Evolutionary conservation across 2,329 filamentous ascomycete species (phyloP), one percentile per base, ranked within the genome.

Genomic region (Colletotrichum zoysiae): DNA sequence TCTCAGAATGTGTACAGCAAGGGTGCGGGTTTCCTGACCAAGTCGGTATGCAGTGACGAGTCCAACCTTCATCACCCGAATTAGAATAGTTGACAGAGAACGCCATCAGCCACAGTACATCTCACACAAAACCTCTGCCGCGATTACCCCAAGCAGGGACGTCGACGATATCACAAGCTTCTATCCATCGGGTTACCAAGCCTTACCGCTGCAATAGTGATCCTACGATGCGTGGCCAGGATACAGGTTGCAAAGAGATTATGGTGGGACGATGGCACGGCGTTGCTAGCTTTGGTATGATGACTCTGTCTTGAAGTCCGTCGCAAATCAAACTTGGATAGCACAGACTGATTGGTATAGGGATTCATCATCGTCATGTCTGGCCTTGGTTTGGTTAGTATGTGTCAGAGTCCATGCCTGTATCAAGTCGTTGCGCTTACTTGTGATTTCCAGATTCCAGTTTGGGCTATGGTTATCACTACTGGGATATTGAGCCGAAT

Each of bases 381-480:
- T 1, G 64, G 23, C 2, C 35, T 58, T 0, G 71, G 67, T 1
- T 42, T 65, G 8, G 58, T 55, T 18, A 70, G 70, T 74, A 50
- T 20, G 65, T 12, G 30, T 33, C 48, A 5, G 3, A 5, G 2
- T 42, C 8, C 20, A 16, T 38, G 7, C 5, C 9, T 33, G 12
- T 8, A 14, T 5, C 23, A 26, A 3, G 48, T 0, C 38, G 1
- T 0, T 30, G 2, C 5, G 20, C 7, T 5, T 1, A 12, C 12
- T 23, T 18, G 5, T 5, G 9, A 9, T n/a, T 16, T n/a, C 1
- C 44, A 74, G 73, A 40, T n/a, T 16, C 66, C 0, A 14, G 33
- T 6, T 12, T 76, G 50, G 75, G 75, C 7, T 77, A 76, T 18
- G 76, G 76, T 1, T 51, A 65, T 3, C 76, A 77, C 18, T 76